A percentile compares a stretch with the other conserved stretches of the same genome.
phyloP scores from a whole-genome alignment of 2,329 filamentous ascomycete genomes.

The Hypoxylon rubiginosum region DNA sequence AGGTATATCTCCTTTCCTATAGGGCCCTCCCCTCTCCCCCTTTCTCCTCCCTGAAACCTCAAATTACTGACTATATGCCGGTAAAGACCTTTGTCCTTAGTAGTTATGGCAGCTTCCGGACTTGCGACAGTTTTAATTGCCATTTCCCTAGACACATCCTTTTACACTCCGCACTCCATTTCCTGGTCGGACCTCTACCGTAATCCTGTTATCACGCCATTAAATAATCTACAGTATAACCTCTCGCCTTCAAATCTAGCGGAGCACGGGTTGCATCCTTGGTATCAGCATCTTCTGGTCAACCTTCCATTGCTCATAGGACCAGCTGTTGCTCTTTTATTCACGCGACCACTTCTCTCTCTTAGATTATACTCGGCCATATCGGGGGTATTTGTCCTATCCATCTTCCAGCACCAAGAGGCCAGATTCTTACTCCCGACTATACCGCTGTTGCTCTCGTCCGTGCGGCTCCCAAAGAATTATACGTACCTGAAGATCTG shows the following conservation, averaged over 20 bases:
- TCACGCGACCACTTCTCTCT: slow-evolving; percentile 69
- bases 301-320: slow-evolving; percentile 81
- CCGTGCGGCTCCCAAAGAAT: slow-evolving; percentile 74
- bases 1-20: slow-evolving; percentile 70
- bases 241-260: slow-evolving; percentile 77
- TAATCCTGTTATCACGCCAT: slow-evolving; percentile 78
- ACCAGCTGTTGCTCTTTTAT: slow-evolving; percentile 73
- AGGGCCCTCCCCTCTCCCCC: background rate
- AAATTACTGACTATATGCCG: slow-evolving; percentile 28
- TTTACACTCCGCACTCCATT: slow-evolving; percentile 77
- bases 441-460: slow-evolving; percentile 82
- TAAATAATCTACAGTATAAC: slow-evolving; percentile 85
- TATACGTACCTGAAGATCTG: slow-evolving; percentile 65
- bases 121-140: slow-evolving; percentile 78
- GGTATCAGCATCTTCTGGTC: slow-evolving; percentile 80
- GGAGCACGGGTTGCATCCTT: slow-evolving; percentile 81
- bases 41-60: background rate
- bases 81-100: slow-evolving; percentile 69
- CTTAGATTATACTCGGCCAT: slow-evolving; percentile 79
- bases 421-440: slow-evolving; percentile 82
- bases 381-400: slow-evolving; percentile 77
- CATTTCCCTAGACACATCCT: slow-evolving; percentile 85
- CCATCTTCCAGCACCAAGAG: slow-evolving; percentile 83
- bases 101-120: slow-evolving; percentile 74
- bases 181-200: slow-evolving; percentile 74